A percentile compares a stretch with the other conserved stretches of the same genome.
Conservation (phyloP, 371 early-diverging fungal species). For the Paraphysoderma sedebokerense region DNA sequence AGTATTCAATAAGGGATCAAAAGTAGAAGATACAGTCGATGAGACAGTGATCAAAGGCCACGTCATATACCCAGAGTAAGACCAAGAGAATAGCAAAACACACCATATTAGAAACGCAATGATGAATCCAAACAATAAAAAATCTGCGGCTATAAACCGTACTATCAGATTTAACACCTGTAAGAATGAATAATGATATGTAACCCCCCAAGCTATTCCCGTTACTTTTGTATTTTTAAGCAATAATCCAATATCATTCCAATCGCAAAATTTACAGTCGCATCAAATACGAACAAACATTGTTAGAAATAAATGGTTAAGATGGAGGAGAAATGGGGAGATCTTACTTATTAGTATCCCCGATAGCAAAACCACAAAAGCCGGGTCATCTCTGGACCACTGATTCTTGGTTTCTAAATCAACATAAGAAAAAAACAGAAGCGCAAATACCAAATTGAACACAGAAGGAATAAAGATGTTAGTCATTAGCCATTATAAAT, state of each 20-base stretch:
- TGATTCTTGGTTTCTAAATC: constrained; percentile 77
- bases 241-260: neutral
- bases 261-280: too few relatives aligned
- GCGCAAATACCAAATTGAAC: too few relatives aligned
- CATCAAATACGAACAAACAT: neutral
- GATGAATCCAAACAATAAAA: constrained; percentile 41
- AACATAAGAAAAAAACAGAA: neutral
- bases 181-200: constrained; percentile 32
- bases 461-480: too few relatives aligned
- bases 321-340: neutral
- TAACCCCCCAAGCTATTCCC: constrained; percentile 54
- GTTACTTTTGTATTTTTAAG: constrained; percentile 22
- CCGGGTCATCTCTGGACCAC: constrained; percentile 90
- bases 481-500: too few relatives aligned
- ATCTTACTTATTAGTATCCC: constrained; percentile 36
- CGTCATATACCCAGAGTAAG: too few relatives aligned
- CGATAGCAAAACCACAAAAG: constrained; percentile 55
- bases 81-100: too few relatives aligned
- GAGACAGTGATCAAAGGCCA: too few relatives aligned
- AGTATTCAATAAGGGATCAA: too few relatives aligned
- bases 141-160: constrained; percentile 59
- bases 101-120: constrained; percentile 54
- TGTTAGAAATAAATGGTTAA: neutral
- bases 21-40: too few relatives aligned
- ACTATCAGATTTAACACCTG: constrained; percentile 43